Base-by-base conservation (phyloP, 169 alveolate genomes). In the Cyclospora cayetanensis region DNA sequence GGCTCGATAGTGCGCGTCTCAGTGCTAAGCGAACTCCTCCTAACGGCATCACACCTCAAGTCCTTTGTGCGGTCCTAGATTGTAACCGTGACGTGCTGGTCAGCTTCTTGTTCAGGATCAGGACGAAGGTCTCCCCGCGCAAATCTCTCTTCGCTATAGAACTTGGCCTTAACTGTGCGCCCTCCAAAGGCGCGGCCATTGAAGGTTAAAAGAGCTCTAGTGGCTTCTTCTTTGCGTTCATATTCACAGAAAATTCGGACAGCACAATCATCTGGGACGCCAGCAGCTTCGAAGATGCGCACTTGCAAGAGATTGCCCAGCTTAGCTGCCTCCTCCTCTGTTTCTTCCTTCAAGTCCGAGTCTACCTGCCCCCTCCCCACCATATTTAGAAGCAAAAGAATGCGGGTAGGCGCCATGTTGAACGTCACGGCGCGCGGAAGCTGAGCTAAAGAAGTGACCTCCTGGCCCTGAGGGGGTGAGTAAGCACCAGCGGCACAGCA, bases 171-270 rank as follows among this genome's bases (percentile, higher is more conserved):
- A 31, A 95, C 97, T 87, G 92, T 87, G 74, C 97, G 93, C 34
- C 97, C 97, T 34, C 95, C 95, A 72, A 95, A 95, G 34, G 93
- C 94, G 79, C 96, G 94, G 42, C 95, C 96, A 39, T 93, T 93
- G 74, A 95, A 92, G 34, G 95, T 92, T 88, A 90, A 66, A 34
- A 95, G 43, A 31, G 97, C 97, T 55, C 86, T 79, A 31, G 94
- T 89, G 27, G 97, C 96, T 46, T 94, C 95, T 7, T 94, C 96
- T 25, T 65, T 85, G 25, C 95, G 60, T 83, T 95, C 97, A 55
- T 95, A 95, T 72, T 93, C 97, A 76, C 96, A 94, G 50, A 90
- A 94, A 42, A 95, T 95, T 76, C 95, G 94, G 34, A 95, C 96
- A 74, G 95, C 95, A 50, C 89, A 90, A 11, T 95, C 95, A 82